Evolutionary conservation across 306 rosid species (phyloP).

Genomic region (Vigna hirtella): DNA sequence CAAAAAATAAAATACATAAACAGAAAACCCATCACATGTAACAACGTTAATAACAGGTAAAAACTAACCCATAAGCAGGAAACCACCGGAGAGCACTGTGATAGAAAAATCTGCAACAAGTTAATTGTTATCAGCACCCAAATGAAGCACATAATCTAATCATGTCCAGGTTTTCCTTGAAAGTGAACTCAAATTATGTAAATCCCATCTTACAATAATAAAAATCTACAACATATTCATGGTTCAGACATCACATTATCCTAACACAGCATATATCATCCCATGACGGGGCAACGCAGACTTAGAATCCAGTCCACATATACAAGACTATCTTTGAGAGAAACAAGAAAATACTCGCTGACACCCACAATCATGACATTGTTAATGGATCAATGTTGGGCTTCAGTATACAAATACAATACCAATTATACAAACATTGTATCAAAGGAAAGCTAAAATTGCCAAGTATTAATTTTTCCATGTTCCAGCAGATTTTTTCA

Average conservation of each 20-base stretch:
- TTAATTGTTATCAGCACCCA: conserved; percentile 35
- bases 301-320: conserved; percentile 6
- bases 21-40: conserved; percentile 22
- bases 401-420: not conserved
- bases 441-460: conserved; percentile 12
- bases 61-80: conserved; percentile 85
- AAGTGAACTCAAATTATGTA: not conserved
- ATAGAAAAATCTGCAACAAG: conserved; percentile 80
- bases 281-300: conserved; percentile 12
- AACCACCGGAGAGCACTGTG: conserved; percentile 95
- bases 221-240: conserved; percentile 23
- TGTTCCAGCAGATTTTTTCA: conserved; percentile 10
- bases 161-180: conserved; percentile 19
- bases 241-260: conserved; percentile 28
- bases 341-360: conserved; percentile 14
- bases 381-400: conserved; percentile 8
- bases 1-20: not conserved
- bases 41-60: not conserved
- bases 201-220: conserved; percentile 24
- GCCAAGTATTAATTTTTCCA: not conserved
- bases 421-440: conserved; percentile 21
- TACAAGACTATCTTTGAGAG: conserved; percentile 2
- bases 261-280: not conserved
- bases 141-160: conserved; percentile 12
- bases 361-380: not conserved